Conservation (phyloP, 78 protist genomes). For the Dictyostelium purpureum region DNA sequence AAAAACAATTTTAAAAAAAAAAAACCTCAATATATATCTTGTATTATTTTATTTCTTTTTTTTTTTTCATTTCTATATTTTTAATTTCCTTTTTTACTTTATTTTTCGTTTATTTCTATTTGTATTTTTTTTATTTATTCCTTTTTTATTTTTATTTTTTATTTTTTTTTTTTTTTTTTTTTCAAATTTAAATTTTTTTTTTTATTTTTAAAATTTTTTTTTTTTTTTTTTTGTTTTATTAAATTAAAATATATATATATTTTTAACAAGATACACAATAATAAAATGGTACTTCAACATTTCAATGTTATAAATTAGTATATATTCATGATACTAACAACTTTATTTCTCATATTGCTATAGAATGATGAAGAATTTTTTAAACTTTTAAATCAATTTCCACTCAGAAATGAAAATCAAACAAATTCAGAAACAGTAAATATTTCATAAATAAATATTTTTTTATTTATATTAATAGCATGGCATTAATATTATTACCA, state of each 20-base stretch:
- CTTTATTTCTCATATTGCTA: not conserved
- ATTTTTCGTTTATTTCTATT: too few species aligned
- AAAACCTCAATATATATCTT: too few species aligned
- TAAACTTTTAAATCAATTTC: not conserved
- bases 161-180: too few species aligned
- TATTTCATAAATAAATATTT: too few species aligned
- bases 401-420: not conserved
- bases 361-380: conserved; percentile 2
- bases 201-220: not conserved
- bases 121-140: too few species aligned
- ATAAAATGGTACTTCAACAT: not conserved
- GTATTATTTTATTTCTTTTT: too few species aligned
- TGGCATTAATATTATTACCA: not conserved
- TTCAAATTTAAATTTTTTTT: too few species aligned
- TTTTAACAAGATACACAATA: not conserved
- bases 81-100: too few species aligned
- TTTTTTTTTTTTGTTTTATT: not conserved
- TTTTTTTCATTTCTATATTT: too few species aligned
- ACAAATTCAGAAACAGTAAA: not conserved
- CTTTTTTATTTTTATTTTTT: too few species aligned
- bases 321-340: not conserved
- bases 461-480: not conserved
- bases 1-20: too few species aligned
- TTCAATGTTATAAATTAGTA: not conserved
- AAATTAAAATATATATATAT: not conserved